These are phyloP conservation scores for Auricularia sp. DNA, from an alignment of 768 basidiomycete species.

Conservation along the genomic window DNA sequence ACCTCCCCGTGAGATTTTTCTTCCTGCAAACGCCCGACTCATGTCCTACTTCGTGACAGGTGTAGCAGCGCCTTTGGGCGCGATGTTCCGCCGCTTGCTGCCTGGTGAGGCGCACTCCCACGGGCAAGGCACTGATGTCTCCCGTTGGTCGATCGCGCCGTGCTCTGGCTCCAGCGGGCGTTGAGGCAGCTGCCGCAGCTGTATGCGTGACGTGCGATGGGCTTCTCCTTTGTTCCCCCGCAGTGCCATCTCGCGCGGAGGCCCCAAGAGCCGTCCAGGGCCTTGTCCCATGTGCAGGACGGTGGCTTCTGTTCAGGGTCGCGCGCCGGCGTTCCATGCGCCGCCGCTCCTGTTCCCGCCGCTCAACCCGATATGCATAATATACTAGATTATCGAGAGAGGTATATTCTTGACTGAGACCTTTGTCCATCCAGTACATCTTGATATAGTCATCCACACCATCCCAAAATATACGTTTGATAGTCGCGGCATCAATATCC, in stretches of 20 bases:
- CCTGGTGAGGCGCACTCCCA: not conserved
- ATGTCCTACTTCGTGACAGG: not conserved
- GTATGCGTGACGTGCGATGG: not conserved
- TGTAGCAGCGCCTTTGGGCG: not conserved
- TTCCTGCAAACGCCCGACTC: not conserved
- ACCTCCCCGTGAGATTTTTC: not conserved
- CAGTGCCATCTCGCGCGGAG: not conserved
- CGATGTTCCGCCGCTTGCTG: not conserved
- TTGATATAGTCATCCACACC: constrained; percentile 20
- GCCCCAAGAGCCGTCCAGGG: not conserved
- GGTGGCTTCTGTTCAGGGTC: constrained; percentile 4
- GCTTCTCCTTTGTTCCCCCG: not conserved
- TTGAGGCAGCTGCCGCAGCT: not conserved
- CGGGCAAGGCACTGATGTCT: not conserved
- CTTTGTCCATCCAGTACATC: constrained; percentile 19
- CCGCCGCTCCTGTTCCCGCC: not conserved
- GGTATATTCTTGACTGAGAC: constrained; percentile 18
- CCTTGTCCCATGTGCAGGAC: not conserved
- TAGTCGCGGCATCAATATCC: constrained; percentile 14
- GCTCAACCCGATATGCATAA: not conserved
- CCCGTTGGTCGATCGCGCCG: no score
- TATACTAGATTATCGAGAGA: constrained; percentile 17
- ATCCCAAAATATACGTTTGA: constrained; percentile 26
- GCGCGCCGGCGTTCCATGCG: constrained; percentile 14
- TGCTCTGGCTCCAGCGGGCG: not conserved